Conservation (phyloP, 345 rosid species). For the Ceriops tagal region DNA sequence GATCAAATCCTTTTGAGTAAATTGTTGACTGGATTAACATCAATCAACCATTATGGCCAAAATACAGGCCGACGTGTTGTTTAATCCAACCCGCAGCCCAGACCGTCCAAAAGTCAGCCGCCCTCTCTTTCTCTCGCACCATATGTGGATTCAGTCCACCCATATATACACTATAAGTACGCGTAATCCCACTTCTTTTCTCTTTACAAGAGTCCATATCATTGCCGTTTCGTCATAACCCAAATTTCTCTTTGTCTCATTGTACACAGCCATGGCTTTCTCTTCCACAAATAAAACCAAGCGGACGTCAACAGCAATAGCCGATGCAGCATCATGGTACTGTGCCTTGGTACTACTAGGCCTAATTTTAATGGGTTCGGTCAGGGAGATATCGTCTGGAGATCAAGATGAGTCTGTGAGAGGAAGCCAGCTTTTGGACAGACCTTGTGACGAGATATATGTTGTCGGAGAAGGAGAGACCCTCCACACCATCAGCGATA, state of each 20-base stretch:
- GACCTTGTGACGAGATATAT: conserved; percentile 68
- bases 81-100: conserved; percentile 23
- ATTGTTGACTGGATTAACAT: not conserved
- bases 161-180: not conserved
- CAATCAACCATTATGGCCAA: conserved; percentile 2
- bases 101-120: not conserved
- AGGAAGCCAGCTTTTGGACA: conserved; percentile 41
- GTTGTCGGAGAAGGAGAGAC: conserved; percentile 81
- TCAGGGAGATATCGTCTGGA: conserved; percentile 24
- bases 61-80: conserved; percentile 16
- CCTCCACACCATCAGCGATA: conserved; percentile 68
- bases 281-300: conserved; percentile 16
- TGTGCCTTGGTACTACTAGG: conserved; percentile 47
- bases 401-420: conserved; percentile 25
- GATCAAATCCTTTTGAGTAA: not conserved
- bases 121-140: not conserved
- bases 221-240: not conserved
- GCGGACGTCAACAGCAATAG: conserved; percentile 24
- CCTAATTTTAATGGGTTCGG: conserved; percentile 49
- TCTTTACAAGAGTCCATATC: not conserved
- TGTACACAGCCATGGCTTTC: conserved; percentile 11
- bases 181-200: not conserved
- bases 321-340: conserved; percentile 63
- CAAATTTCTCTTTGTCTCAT: not conserved
- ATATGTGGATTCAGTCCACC: not conserved